Evolutionary conservation across 345 rosid species (phyloP), one percentile per base, ranked within the genome.

Genomic region (Salix udensis): DNA sequence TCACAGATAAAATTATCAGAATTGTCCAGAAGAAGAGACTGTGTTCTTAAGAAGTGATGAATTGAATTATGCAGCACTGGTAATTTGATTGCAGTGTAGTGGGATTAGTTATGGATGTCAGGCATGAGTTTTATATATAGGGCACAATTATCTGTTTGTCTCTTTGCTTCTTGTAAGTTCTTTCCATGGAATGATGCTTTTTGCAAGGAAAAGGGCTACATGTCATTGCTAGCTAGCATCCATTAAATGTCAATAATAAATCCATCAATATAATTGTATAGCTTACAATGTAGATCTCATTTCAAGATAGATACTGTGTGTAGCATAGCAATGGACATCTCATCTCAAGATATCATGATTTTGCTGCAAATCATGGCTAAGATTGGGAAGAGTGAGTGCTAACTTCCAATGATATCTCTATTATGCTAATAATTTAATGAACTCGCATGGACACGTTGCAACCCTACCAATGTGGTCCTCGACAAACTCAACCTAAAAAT

Each of bases 401-500:
- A 1, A 46, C 11, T 67, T 75, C 34, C 30, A 19, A 62, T 26
- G 79, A 30, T 3, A 42, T 48, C 72, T 74, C 71, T 48, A 71
- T 75, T 39, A 40, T 39, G 76, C 23, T 40, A 24, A 78, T 78
- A 65, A 21, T 50, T 61, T 72, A 55, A 64, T 42, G 16, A 62
- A 60, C 37, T 30, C 30, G 68, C 39, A 24, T 28, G 40, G 68
- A 72, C 53, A 39, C 52, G 67, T 64, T 44, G 68, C 78, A 61
- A 71, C 74, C 62, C 68, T 55, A 71, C 21, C 18, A 71, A 40
- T 39, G 23, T n/a, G 23, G 73, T 37, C 68, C 72, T 78, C 71
- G 73, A 80, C 77, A 44, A 67, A 70, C 70, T 70, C 31, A 5
- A 62, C 31, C 11, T 19, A 2, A 39, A 8, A 60, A 39, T 0